Evolutionary conservation across 2,329 filamentous ascomycete species (phyloP).

Genomic region (Fusarium sp.): DNA sequence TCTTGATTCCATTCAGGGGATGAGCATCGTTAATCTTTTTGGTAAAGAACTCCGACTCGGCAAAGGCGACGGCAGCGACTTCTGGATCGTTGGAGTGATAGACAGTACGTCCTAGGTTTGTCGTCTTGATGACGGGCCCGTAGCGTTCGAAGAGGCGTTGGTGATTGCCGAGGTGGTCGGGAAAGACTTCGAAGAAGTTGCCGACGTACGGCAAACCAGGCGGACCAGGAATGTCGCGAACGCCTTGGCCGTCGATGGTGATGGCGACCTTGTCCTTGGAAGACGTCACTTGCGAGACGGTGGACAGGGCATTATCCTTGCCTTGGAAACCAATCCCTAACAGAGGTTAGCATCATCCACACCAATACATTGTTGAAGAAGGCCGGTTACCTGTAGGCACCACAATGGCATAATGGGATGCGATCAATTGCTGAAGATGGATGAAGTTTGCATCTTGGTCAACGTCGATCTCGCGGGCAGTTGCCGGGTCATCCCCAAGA

Average conservation of each 20-base stretch:
- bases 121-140: slow-evolving; percentile 63
- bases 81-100: slow-evolving; percentile 65
- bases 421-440: slow-evolving; percentile 53
- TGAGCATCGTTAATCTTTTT: slow-evolving; percentile 65
- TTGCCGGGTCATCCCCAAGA: slow-evolving; percentile 49
- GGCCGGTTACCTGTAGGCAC: slow-evolving; percentile 51
- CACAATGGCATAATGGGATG: slow-evolving; percentile 57
- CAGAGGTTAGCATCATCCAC: not conserved
- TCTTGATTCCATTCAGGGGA: slow-evolving; percentile 58
- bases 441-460: slow-evolving; percentile 47
- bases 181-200: slow-evolving; percentile 66
- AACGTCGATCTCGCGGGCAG: slow-evolving; percentile 52
- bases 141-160: slow-evolving; percentile 65
- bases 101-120: slow-evolving; percentile 61
- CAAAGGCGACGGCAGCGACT: slow-evolving; percentile 58
- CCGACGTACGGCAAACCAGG: slow-evolving; percentile 60
- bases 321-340: slow-evolving; percentile 53
- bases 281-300: slow-evolving; percentile 51
- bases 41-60: slow-evolving; percentile 64
- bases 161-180: slow-evolving; percentile 69
- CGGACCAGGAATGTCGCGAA: slow-evolving; percentile 64
- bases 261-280: slow-evolving; percentile 51
- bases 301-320: slow-evolving; percentile 46
- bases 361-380: accelerated
- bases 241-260: slow-evolving; percentile 60